Base-by-base conservation (phyloP, 108 stramenopile genomes). In the Schizochytrium sp. region DNA sequence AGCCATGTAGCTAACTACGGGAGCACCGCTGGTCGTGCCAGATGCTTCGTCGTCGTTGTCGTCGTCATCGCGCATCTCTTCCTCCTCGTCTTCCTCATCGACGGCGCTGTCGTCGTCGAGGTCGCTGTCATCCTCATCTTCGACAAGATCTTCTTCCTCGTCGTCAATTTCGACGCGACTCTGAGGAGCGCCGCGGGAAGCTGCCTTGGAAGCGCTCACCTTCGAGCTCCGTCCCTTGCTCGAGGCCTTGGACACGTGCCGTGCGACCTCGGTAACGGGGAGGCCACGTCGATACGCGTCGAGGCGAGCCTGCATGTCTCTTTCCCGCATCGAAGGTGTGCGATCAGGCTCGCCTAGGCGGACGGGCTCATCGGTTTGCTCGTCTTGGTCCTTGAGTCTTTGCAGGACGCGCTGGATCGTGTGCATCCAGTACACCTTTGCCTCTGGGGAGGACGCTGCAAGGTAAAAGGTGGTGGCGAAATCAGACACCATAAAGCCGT, bases 401-500 rank as follows among this genome's bases (percentile, higher is more conserved):
- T 53, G 76, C 76, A 83, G 28, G 0, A 83, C 76, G 28, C 76
- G 76, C 28, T 47, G 48, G 76, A 83, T 83, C 25, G 76, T 83
- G 28, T 83, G 76, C 76, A 83, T 83, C 76, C 76, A 83, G 28
- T 83, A 83, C 76, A 53, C 51, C 28, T 83, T 83, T 12, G 45
- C 76, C 76, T 83, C 76, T 12, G 45, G 76, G 6, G 76, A 83
- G 16, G 45, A 47, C 8, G 76, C 76, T 12, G 76, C 76, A 12
- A 83, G 51, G 51, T 83, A 83, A 47, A 83, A 47, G n/a, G 76
- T 83, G 12, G 45, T 53, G 16, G 76, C 45, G 48, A 83, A 83
- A 23, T 83, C 76, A 45, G 76, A 83, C 23, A 83, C 48, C 76
- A 83, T 83, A 45, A 83, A 83, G 76, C 76, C 76, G 28, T 83